Conservation (phyloP, 2,329 filamentous ascomycete species). For the Fusarium heterosporum region DNA sequence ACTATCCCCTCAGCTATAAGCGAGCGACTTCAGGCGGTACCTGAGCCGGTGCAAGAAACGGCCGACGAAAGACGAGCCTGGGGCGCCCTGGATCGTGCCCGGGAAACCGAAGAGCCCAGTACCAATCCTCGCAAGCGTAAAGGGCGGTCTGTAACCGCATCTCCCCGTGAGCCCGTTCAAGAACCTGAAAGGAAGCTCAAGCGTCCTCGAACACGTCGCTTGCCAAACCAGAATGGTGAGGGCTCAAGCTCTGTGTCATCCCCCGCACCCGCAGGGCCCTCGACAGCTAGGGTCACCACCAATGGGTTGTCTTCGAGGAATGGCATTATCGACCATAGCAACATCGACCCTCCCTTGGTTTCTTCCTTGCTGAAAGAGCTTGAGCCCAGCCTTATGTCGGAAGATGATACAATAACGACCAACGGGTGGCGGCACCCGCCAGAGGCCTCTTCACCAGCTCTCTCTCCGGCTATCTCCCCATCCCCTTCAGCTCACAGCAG, state of each 20-base stretch:
- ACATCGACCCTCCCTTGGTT: slow-evolving; percentile 79
- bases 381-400: slow-evolving; percentile 71
- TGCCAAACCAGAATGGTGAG: slow-evolving; percentile 62
- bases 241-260: slow-evolving; percentile 57
- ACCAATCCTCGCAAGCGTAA: slow-evolving; percentile 78
- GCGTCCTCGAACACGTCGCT: slow-evolving; percentile 81
- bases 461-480: slow-evolving; percentile 75
- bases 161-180: slow-evolving; percentile 74
- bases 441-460: slow-evolving; percentile 68
- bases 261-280: slow-evolving; percentile 49
- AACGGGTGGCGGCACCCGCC: slow-evolving; percentile 49
- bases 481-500: slow-evolving; percentile 73
- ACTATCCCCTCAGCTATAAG: slow-evolving; percentile 69
- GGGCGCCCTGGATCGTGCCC: slow-evolving; percentile 89
- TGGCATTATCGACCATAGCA: slow-evolving; percentile 37
- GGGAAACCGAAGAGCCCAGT: slow-evolving; percentile 70
- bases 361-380: slow-evolving; percentile 91
- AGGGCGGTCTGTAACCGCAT: slow-evolving; percentile 74
- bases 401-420: slow-evolving; percentile 62
- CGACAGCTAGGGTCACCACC: slow-evolving; percentile 36
- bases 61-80: slow-evolving; percentile 86
- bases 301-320: slow-evolving; percentile 43
- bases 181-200: slow-evolving; percentile 88
- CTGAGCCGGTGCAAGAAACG: slow-evolving; percentile 72
- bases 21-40: slow-evolving; percentile 68